Base-by-base conservation (phyloP, 139 green algal species). In the Desmodesmus armatus region DNA sequence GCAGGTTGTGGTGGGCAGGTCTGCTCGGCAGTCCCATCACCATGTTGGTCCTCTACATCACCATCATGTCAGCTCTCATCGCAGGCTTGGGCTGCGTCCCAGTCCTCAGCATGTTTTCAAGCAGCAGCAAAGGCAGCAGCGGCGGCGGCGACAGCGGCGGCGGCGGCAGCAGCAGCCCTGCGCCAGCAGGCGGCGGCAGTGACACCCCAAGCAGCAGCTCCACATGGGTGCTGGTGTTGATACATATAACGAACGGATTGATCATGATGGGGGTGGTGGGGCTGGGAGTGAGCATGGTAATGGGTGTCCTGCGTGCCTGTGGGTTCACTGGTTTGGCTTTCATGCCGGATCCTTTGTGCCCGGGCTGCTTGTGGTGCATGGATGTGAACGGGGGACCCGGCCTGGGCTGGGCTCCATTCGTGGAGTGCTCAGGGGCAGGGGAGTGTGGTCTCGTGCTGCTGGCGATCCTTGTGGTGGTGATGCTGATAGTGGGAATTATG, bases 291-390 rank as follows among this genome's bases (percentile, higher is more conserved):
- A 73, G 49, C 47, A 9, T 86, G 3, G 43, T 80, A n/a, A n/a
- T 80, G 69, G 23, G 43, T 27, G 23, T 85, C 2, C 33, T 31
- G 2, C 31, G 80, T 6, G 80, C 80, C 5, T 85, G 37, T 53
- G 80, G 80, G 2, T 29, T 65, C 9, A 33, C 44, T 5, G 44
- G 35, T 2, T 33, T 85, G 21, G 47, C 51, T 0, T 27, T 76
- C 23, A 25, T 85, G 40, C 80, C 80, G 2, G 77, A 83, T 27
- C 77, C 77, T 17, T 83, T 55, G 77, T 83, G 77, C 11, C 33
- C 60, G 2, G 43, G 40, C n/a, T 76, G 78, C 31, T 37, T 75
- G 13, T 41, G 41, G 27, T 82, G 76, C n/a, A 72, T 72, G 55
- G 35, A 82, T 21, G 6, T 72, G 31, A 33, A 72, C 21, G 31